These are phyloP conservation scores for Talaromyces stipitatus DNA, from an alignment of 495 filamentous ascomycete species.

Conservation along the genomic window DNA sequence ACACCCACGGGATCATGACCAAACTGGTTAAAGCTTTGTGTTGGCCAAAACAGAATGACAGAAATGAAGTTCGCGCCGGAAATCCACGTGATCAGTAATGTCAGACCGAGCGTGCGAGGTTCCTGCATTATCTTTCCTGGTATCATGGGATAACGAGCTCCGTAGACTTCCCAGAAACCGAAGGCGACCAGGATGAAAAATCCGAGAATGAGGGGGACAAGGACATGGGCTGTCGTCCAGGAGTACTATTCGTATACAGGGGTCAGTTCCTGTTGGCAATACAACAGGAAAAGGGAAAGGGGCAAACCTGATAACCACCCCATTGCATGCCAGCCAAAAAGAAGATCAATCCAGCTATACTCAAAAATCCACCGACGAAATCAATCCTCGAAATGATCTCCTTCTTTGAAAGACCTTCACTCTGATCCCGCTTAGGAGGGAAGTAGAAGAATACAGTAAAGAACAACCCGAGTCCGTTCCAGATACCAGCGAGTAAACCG, in stretches of 20 bases:
- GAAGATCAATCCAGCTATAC: slow-evolving; percentile 53
- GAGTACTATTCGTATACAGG: slow-evolving; percentile 35
- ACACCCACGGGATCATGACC: slow-evolving; percentile 61
- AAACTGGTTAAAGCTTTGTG: slow-evolving; percentile 67
- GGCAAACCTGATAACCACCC: slow-evolving; percentile 55
- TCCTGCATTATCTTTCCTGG: slow-evolving; percentile 54
- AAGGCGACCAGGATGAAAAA: slow-evolving; percentile 46
- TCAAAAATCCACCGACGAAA: slow-evolving; percentile 59
- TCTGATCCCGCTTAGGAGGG: slow-evolving; percentile 54
- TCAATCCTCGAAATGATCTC: slow-evolving; percentile 54
- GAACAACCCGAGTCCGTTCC: slow-evolving; percentile 54
- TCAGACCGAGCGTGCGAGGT: slow-evolving; percentile 54
- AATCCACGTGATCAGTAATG: slow-evolving; percentile 65
- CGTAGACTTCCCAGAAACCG: slow-evolving; percentile 52
- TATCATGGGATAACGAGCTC: slow-evolving; percentile 58
- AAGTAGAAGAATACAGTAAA: slow-evolving; percentile 58
- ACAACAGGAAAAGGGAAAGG: not conserved
- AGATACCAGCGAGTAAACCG: slow-evolving; percentile 51
- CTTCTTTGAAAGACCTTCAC: slow-evolving; percentile 35
- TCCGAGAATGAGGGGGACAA: slow-evolving; percentile 53
- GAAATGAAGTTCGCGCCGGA: slow-evolving; percentile 71
- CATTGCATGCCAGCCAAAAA: slow-evolving; percentile 63
- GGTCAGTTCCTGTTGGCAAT: not conserved
- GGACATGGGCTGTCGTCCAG: slow-evolving; percentile 51
- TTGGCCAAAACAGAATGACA: slow-evolving; percentile 67